Conservation (phyloP, 768 basidiomycete species). For the Mrakia gelida region DNA sequence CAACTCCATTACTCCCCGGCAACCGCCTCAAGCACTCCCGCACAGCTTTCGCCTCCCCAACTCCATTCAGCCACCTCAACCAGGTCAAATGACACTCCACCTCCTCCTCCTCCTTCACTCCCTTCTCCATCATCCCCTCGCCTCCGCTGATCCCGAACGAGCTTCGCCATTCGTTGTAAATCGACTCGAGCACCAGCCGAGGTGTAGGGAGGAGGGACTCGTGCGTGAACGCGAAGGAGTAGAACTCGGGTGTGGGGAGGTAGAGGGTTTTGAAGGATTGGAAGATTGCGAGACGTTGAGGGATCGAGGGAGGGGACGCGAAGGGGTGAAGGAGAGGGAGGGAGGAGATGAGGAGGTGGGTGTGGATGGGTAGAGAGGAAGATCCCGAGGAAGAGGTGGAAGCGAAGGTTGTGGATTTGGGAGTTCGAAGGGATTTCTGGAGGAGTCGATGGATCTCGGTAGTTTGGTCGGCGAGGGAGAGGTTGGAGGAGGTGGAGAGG, state of each 20-base stretch:
- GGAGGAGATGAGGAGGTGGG: constrained; percentile 27
- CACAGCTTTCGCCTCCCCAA: constrained; percentile 16
- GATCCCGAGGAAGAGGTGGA: background rate
- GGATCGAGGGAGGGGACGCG: background rate
- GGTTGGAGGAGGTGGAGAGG: constrained; percentile 16
- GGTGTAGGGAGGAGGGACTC: constrained; percentile 20
- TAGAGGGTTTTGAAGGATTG: constrained; percentile 12
- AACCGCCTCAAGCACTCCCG: constrained; percentile 22
- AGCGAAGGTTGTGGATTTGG: background rate
- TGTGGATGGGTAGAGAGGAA: constrained; percentile 27
- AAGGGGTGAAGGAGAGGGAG: constrained; percentile 29
- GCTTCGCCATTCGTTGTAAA: constrained; percentile 26
- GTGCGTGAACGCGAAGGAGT: constrained; percentile 29
- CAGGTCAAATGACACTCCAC: constrained; percentile 24
- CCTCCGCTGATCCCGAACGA: constrained; percentile 1
- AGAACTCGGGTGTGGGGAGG: constrained; percentile 30
- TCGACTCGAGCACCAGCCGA: constrained; percentile 10
- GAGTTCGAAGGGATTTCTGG: constrained; percentile 19
- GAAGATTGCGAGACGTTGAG: constrained; percentile 3
- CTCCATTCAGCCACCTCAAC: constrained; percentile 20
- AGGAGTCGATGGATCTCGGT: constrained; percentile 23
- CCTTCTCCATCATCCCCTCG: background rate
- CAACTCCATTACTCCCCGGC: background rate
- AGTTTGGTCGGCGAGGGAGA: background rate
- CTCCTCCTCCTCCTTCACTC: constrained; percentile 2